phyloP scores from a whole-genome alignment of 2,329 filamentous ascomycete species.

The Fonsecaea erecta region DNA sequence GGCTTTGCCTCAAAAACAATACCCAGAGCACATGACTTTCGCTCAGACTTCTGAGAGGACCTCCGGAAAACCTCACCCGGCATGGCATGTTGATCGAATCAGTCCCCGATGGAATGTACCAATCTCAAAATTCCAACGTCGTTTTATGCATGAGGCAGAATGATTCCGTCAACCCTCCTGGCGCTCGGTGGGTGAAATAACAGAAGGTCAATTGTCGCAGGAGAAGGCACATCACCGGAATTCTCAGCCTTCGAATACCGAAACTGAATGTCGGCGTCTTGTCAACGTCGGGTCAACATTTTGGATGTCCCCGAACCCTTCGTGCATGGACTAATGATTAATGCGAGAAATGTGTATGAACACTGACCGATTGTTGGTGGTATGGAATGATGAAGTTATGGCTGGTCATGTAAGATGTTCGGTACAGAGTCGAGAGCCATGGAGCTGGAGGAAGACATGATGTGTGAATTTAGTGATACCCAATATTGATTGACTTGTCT shows the following conservation, averaged over 20 bases:
- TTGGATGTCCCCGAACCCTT: neutral
- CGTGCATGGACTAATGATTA: neutral
- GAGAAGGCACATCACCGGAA: neutral
- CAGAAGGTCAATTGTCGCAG: neutral
- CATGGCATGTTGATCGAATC: neutral
- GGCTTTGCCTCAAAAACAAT: neutral
- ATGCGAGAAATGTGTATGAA: neutral
- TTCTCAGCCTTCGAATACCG: neutral
- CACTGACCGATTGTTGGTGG: neutral
- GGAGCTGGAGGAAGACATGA: neutral
- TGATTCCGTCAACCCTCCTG: neutral
- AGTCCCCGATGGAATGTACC: neutral
- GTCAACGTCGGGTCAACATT: neutral
- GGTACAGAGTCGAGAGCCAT: neutral
- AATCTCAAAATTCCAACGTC: neutral
- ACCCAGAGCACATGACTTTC: neutral
- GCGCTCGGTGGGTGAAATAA: neutral
- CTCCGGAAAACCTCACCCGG: neutral
- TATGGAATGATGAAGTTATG: neutral
- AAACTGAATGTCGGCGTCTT: too few relatives aligned
- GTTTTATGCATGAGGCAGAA: neutral
- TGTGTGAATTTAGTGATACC: neutral
- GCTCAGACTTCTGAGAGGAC: neutral
- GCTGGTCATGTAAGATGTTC: constrained; percentile 2
- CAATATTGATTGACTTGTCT: neutral